These are phyloP conservation scores for Annona cherimola DNA, from an alignment of 164 flowering plant genomes.

Conservation along the genomic window DNA sequence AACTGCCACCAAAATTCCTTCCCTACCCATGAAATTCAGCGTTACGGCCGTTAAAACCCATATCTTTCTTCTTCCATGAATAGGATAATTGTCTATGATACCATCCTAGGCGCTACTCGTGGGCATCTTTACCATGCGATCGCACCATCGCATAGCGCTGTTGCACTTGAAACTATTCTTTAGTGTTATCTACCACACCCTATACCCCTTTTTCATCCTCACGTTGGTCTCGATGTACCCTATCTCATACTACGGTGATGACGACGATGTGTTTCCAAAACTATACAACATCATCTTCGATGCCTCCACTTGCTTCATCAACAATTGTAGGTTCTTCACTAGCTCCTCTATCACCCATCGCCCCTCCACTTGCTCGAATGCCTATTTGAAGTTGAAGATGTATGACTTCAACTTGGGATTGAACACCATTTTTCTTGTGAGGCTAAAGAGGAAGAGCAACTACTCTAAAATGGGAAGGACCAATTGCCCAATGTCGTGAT, in stretches of 20 bases:
- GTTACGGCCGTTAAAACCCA: too few relatives aligned
- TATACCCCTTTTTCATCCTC: slow-evolving; percentile 30
- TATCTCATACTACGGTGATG: slow-evolving; percentile 36
- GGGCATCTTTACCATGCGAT: slow-evolving; percentile 1
- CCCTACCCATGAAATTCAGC: too few relatives aligned
- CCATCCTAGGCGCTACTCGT: slow-evolving; percentile 17
- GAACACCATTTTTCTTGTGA: slow-evolving; percentile 9
- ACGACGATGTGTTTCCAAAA: slow-evolving; percentile 38
- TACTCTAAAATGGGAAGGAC: slow-evolving; percentile 14
- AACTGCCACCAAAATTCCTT: too few relatives aligned
- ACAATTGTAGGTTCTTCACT: slow-evolving; percentile 21
- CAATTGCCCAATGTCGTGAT: slow-evolving; percentile 13
- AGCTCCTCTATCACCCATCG: slow-evolving; percentile 33
- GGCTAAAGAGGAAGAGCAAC: slow-evolving; percentile 12
- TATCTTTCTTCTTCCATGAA: background rate
- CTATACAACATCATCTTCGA: slow-evolving; percentile 36
- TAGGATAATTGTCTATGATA: slow-evolving; percentile 9
- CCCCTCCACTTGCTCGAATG: slow-evolving; percentile 38
- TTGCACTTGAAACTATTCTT: slow-evolving; percentile 35
- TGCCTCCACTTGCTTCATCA: slow-evolving; percentile 29
- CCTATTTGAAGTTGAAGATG: slow-evolving; percentile 22
- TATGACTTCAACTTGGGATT: slow-evolving; percentile 16
- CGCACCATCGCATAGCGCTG: slow-evolving; percentile 27
- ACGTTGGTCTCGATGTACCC: slow-evolving; percentile 31
- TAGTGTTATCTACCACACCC: slow-evolving; percentile 29